phyloP scores from a whole-genome alignment of 2,329 filamentous ascomycete species.

The Rutstroemia sp. region DNA sequence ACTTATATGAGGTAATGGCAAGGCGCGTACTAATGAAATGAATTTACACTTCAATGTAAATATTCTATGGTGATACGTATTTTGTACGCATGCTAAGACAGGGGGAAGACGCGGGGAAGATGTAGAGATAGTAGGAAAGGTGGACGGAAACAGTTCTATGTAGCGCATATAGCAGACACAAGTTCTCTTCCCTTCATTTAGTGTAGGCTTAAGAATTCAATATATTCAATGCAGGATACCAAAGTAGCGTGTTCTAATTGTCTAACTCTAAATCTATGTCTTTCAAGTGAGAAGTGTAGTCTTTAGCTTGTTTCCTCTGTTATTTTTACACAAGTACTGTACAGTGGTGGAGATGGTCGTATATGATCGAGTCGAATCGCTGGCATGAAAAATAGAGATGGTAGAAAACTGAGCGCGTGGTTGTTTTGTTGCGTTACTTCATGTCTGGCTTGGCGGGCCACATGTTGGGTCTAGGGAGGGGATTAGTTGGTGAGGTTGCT shows the following conservation, averaged over 20 bases:
- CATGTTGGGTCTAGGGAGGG: constrained; percentile 19
- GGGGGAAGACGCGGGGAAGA: too few species aligned
- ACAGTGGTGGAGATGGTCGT: neutral
- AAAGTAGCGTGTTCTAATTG: too few species aligned
- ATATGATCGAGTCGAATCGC: too few species aligned
- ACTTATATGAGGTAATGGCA: too few species aligned
- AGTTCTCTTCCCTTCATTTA: neutral
- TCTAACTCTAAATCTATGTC: neutral
- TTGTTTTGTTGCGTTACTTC: neutral
- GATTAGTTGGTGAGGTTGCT: constrained; percentile 8
- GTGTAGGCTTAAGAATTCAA: neutral
- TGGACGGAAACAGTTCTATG: too few species aligned
- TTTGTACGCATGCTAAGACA: too few species aligned
- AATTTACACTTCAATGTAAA: too few species aligned
- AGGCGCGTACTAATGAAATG: too few species aligned
- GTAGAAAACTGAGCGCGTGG: neutral
- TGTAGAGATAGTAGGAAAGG: too few species aligned
- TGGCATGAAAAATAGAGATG: neutral
- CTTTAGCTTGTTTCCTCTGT: neutral
- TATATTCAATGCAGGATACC: too few species aligned
- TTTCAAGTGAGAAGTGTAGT: neutral
- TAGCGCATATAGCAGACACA: too few species aligned
- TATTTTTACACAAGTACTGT: neutral
- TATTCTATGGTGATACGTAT: too few species aligned
- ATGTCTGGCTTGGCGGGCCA: constrained; percentile 21